Evolutionary conservation across 257 asterid genomes (phyloP).

Genomic region (Sherardia arvensis): DNA sequence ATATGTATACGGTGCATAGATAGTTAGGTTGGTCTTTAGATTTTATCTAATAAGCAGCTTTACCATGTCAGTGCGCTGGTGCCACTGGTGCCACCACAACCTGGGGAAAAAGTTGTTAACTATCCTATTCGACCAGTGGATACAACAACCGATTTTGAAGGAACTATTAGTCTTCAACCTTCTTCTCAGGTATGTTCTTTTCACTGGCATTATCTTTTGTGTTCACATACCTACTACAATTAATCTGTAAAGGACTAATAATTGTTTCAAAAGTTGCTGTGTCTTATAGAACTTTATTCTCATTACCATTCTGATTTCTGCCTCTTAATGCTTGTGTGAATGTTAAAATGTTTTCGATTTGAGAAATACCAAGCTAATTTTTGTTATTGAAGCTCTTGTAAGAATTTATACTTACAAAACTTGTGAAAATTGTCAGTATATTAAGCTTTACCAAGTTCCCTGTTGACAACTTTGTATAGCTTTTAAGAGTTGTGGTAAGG

Average conservation of each 20-base stretch:
- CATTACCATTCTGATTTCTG: background rate
- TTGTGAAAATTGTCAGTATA: too few relatives aligned
- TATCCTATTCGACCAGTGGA: slow-evolving; percentile 96
- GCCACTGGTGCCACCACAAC: slow-evolving; percentile 42
- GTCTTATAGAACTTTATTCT: background rate
- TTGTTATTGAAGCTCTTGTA: background rate
- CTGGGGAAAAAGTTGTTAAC: slow-evolving; percentile 86
- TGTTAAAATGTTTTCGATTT: background rate
- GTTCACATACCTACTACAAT: background rate
- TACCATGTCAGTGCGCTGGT: slow-evolving; percentile 57
- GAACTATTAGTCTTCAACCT: slow-evolving; percentile 92
- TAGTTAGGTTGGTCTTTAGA: background rate
- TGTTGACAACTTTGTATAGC: too few relatives aligned
- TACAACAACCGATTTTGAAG: slow-evolving; percentile 84
- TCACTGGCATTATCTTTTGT: background rate
- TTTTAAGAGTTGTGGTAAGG: too few relatives aligned
- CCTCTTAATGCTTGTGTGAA: background rate
- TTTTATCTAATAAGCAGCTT: slow-evolving; percentile 10
- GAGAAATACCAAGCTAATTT: background rate
- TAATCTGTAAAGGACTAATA: background rate
- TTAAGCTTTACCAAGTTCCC: too few relatives aligned
- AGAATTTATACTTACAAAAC: too few relatives aligned
- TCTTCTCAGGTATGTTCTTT: slow-evolving; percentile 51
- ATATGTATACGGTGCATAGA: background rate
- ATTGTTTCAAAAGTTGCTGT: background rate